Evolutionary conservation across 805 yeast genomes (phyloP), one percentile per base, ranked within the genome.

Genomic region (Cyberlindnera mycetangii): DNA sequence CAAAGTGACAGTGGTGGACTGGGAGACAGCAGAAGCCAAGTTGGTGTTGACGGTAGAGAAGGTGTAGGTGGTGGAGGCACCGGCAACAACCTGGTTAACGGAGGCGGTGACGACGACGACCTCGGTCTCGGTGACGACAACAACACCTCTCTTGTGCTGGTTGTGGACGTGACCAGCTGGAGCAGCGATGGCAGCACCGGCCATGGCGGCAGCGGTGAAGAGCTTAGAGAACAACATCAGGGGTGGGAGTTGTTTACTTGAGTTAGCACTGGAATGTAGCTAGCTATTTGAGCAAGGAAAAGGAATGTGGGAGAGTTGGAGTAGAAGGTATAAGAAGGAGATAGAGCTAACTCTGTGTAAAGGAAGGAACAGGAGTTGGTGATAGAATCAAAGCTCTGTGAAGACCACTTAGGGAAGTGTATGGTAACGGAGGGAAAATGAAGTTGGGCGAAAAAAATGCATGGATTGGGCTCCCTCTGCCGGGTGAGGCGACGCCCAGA

Each of bases 111-210:
- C 81, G 45, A 72, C 64, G 38, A 74, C 75, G 45, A 78, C 71
- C 55, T 64, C 59, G 54, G 78, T 71, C 53, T 74, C 70, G 50
- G 73, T 68, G 50, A 72, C 76, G 47, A 68, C 71, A 45, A 71
- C 78, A 43, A 69, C 70, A 56, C 70, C 80, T 70, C 81, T 79
- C 60, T 74, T 79, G 61, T 78, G 79, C 51, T 66, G 65, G 60
- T 75, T 76, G 66, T 84, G 89, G 52, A 71, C 76, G 55, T 78
- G 84, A 43, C 77, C 88, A 43, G 76, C 78, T 34, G 79, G 59
- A 42, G 79, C 59, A 42, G 81, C 75, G 33, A 49, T 42, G 39
- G 54, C 46, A 21, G 79, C 56, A 45, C 78, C 61, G 43, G 82
- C 77, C 37, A 71, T 64, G 47, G 69, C 43, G 39, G 61, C 58